Evolutionary conservation across 2,329 filamentous ascomycete genomes (phyloP).

Genomic region (Colletotrichum scovillei): DNA sequence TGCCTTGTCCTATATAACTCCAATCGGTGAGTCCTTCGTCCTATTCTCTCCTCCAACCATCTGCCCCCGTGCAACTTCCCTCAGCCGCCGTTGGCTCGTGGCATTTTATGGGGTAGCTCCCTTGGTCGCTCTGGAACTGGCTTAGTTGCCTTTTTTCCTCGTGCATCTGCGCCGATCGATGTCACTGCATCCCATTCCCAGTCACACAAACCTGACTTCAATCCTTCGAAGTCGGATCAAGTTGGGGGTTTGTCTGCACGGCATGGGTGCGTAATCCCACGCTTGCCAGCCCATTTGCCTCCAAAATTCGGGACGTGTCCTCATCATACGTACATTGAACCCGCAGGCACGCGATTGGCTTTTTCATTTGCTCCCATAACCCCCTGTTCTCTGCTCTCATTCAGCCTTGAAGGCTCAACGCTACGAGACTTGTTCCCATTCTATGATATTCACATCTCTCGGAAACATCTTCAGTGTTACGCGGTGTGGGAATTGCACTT

Average conservation of each 20-base stretch:
- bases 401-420: neutral
- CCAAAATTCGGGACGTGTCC: neutral
- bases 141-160: constrained; percentile 24
- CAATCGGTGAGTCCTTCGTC: constrained; percentile 63
- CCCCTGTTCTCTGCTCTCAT: neutral
- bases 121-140: constrained; percentile 19
- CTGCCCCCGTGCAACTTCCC: constrained; percentile 58
- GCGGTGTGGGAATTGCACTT: neutral
- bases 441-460: neutral
- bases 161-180: constrained; percentile 22
- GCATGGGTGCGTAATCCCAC: constrained; percentile 10
- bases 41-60: constrained; percentile 55
- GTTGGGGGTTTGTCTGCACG: neutral
- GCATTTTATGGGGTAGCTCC: constrained; percentile 45
- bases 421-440: neutral
- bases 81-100: constrained; percentile 58
- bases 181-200: constrained; percentile 35
- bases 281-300: neutral
- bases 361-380: neutral
- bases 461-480: neutral
- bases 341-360: neutral
- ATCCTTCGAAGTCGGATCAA: neutral
- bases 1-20: constrained; percentile 61
- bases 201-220: constrained; percentile 14
- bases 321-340: neutral